Conservation (phyloP, 2,329 filamentous ascomycete species). For the Trichoderma breve region DNA sequence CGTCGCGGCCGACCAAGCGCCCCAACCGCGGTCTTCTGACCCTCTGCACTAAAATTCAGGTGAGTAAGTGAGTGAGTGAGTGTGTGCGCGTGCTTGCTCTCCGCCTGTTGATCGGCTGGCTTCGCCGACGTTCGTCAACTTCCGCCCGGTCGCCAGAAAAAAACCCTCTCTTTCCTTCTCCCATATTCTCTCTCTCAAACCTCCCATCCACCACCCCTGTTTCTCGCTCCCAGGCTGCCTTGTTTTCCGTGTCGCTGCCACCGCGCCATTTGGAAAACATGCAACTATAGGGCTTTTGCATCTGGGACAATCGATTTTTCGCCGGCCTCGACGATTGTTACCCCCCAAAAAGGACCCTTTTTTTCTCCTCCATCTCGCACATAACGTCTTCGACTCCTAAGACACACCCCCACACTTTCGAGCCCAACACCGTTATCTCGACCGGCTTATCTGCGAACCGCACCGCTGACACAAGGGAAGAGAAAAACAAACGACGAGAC, state of each 20-base stretch:
- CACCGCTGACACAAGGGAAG: slow-evolving; percentile 5
- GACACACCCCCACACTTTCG: slow-evolving; percentile 10
- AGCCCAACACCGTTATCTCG: slow-evolving; percentile 4
- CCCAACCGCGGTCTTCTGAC: background rate
- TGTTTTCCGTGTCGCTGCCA: background rate
- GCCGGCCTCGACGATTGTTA: background rate
- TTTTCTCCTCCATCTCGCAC: background rate
- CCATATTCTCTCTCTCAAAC: background rate
- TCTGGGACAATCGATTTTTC: slow-evolving; percentile 1
- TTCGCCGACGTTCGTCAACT: background rate
- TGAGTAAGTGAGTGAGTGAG: background rate
- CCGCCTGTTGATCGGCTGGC: background rate
- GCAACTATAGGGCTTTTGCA: background rate
- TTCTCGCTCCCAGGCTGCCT: background rate
- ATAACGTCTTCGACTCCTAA: background rate
- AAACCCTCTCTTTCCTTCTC: background rate
- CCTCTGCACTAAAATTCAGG: background rate
- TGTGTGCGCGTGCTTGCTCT: background rate
- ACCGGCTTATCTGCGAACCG: slow-evolving; percentile 4
- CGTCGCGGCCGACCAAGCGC: background rate
- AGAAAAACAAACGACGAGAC: background rate
- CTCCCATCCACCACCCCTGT: background rate
- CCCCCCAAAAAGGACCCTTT: background rate
- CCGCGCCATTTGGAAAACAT: background rate
- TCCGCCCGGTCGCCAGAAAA: background rate